Evolutionary conservation across 2,329 filamentous ascomycete species (phyloP), one percentile per base, ranked within the genome.

Genomic region (Hymenoscyphus occultus): DNA sequence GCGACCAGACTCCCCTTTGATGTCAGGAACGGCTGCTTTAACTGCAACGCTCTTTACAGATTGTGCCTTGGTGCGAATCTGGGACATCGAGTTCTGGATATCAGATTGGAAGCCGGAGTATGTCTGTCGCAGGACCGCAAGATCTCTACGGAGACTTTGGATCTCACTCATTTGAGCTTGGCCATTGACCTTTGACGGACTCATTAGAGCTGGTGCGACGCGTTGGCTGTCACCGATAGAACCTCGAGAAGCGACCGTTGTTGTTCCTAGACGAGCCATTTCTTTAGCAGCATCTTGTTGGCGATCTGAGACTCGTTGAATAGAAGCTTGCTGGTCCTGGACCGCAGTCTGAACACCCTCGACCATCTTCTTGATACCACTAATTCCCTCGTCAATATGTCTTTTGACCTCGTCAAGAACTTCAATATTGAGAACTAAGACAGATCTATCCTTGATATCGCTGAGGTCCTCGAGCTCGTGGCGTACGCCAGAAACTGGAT

Each of bases 351-450:
- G 92, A 65, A 99, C 87, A 64, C 91, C 89, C 71, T 96, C 90
- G n/a, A 99, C 88, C 39, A 97, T 84, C 64, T 87, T 86, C 70
- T 89, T 91, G 60, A 99, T 81, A 6, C 89, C 87, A 10, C 89
- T 89, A 60, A 99, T 83, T 54, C 93, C 92, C 69, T 99, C 94
- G 69, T 99, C 95, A 69, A 99, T 93, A 74, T 98, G 95, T 59
- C 89, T 88, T 79, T 98, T 98, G 45, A 99, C 93, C 77, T 99
- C 95, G 75, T 99, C 95, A 4, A 99, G 83, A 16, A 90, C 86
- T 74, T 99, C 95, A 0, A 98, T 85, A 71, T 99, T 99, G 54
- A 99, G 81, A 0, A 95, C 96, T n/a, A 99, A 82, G 0, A 99
- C 95, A 1, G 93, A 93, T 39, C 94, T 87, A 76, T 99, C 95